Evolutionary conservation across 208 protist species (phyloP), one percentile per base, ranked within the genome.

Genomic region (Pavlovales sp.): DNA sequence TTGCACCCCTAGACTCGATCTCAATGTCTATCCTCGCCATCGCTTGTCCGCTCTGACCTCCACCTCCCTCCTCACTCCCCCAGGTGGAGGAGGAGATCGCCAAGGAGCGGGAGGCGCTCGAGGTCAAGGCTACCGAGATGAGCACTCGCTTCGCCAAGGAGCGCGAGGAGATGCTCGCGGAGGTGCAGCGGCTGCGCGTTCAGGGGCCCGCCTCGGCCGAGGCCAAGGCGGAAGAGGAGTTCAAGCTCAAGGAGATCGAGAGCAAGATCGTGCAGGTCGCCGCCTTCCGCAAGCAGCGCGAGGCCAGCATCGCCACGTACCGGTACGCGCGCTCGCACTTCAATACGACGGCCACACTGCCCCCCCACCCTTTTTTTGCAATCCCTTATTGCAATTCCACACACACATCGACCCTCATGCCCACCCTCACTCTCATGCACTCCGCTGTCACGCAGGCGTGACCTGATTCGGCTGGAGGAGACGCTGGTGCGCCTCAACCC

Each of bases 81-180:
- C 44, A 57, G 44, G 44, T 71, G 39, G 77, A 81, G 28, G 77
- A 81, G 40, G 38, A 81, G 39, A 46, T 81, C 77, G 77, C 77
- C 39, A 81, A 81, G 77, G 36, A 81, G 77, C 42, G 46, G 40
- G 77, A 36, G 37, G 77, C 5, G 75, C 2, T 79, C 10, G 36
- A 28, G 7, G 75, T 34, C 38, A 79, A 79, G 75, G 7, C 57
- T 2, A 10, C 20, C 22, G 57, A 71, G 57, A 8, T 71, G 14
- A 28, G 32, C 22, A 2, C 20, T 2, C 5, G 26, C 14, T 71
- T 71, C 26, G 14, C 5, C 14, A 28, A 10, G 22, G 57, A 71
- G 57, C 57, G 57, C 57, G 57, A 8, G 57, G 14, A 71, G 57
- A 71, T 71, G 57, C 57, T 32, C 14, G 57, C 57, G 22, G 57